Evolutionary conservation across 2,329 filamentous ascomycete species (phyloP), one percentile per base, ranked within the genome.

Genomic region (Calcarisporium arbuscula): DNA sequence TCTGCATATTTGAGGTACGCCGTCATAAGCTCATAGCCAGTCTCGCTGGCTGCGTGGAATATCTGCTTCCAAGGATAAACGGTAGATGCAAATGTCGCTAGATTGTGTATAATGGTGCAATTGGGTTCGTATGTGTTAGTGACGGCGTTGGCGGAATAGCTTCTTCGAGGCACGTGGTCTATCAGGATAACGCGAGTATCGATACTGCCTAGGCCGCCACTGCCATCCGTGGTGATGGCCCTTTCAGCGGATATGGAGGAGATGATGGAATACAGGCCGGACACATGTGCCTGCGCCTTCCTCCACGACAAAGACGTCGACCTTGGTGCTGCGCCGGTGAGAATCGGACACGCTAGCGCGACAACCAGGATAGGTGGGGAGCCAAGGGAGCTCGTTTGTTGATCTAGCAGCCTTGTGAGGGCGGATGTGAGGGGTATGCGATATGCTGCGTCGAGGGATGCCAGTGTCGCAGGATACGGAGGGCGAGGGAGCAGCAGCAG

Each of bases 171-270:
- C 35, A 66, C 61, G 54, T 83, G 75, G 42, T 88, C 77, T 25
- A 95, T 61, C 20, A 94, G 68, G 19, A 95, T 51, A 12, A 95
- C 64, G 5, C 87, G 77, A 2, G 77, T 71, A 58, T 95, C 87
- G 12, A 95, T 74, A 17, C 85, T 82, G 29, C 79, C 78, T 22
- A 77, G 75, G 11, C 62, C 65, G 27, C 54, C 51, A 5, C 61
- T 59, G 6, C 64, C 74, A 67, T 60, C 85, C 54, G 58, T 85
- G 62, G 57, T 81, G 62, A 64, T 70, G 30, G 64, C 65, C 30
- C 75, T 65, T 44, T 77, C 70, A 10, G 80, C 75, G 42, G 82
- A 86, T n/a, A 86, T 67, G 29, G 80, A 64, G 21, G 82, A 82
- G 36, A 92, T 66, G 32, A 95, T 70, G 49, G 80, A 79, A 67